Percentiles rank a stretch among this genome's conserved stretches.
Evolutionary conservation across 371 early-diverging fungal species (phyloP).

Genomic region (Apophysomyces variabilis): DNA sequence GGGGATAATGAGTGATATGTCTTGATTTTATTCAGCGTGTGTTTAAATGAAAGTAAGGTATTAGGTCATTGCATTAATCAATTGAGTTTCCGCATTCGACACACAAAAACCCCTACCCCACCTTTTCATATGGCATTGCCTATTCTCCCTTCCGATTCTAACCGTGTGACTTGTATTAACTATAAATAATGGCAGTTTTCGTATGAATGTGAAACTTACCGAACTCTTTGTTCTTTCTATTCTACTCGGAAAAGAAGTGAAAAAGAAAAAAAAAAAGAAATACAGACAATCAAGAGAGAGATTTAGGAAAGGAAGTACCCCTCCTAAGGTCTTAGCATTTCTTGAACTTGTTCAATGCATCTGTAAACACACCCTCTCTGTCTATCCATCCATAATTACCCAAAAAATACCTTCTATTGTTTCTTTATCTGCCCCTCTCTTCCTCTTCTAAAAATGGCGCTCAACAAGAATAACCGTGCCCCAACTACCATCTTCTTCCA

Average conservation of each 20-base stretch:
- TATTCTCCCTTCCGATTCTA: not conserved
- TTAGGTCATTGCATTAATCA: not conserved
- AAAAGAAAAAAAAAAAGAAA: not conserved
- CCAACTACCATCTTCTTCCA: slow-evolving; percentile 26
- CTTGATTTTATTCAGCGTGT: not conserved
- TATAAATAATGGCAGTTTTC: not conserved
- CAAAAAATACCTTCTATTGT: no score
- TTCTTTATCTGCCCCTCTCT: not conserved
- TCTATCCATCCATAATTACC: not conserved
- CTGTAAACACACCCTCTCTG: not conserved
- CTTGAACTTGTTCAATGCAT: slow-evolving; percentile 3
- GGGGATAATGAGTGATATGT: not conserved
- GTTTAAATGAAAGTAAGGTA: not conserved
- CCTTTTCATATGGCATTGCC: slow-evolving; percentile 7
- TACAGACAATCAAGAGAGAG: not conserved
- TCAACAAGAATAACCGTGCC: slow-evolving; percentile 19
- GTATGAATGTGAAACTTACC: no score
- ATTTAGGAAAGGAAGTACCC: not conserved
- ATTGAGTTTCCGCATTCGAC: not conserved
- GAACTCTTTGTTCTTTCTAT: not conserved
- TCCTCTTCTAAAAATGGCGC: not conserved
- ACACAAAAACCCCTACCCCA: not conserved
- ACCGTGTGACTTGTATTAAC: not conserved
- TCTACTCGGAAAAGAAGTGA: not conserved
- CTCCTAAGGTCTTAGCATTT: not conserved